Evolutionary conservation across 306 rosid genomes (phyloP).

Genomic region (Geum urbanum): DNA sequence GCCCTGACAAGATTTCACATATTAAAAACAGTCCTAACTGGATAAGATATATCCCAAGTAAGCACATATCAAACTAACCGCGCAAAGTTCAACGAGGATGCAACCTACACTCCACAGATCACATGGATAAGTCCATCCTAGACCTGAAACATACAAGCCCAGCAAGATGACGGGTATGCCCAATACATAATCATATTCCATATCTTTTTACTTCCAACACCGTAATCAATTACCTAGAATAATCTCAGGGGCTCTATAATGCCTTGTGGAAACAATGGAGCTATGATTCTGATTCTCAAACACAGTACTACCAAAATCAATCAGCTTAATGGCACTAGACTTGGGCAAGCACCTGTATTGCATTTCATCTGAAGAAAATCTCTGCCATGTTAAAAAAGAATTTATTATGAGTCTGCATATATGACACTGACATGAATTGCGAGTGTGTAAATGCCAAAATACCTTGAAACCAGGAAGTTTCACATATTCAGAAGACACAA

Average conservation of each 20-base stretch:
- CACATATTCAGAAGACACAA: slow-evolving; percentile 84
- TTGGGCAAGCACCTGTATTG: slow-evolving; percentile 94
- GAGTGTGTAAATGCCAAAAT: slow-evolving; percentile 36
- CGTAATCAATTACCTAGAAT: slow-evolving; percentile 74
- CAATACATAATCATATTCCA: too few relatives aligned
- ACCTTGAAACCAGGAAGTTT: slow-evolving; percentile 88
- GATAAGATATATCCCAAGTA: slow-evolving; percentile 21
- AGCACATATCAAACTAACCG: slow-evolving; percentile 47
- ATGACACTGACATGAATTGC: slow-evolving; percentile 20
- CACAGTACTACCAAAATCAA: slow-evolving; percentile 98
- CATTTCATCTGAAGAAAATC: slow-evolving; percentile 65
- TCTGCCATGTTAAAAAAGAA: slow-evolving; percentile 66
- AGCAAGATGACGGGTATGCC: neutral
- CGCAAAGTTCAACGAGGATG: slow-evolving; percentile 70
- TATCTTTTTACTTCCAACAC: slow-evolving; percentile 25
- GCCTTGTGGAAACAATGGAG: slow-evolving; percentile 96
- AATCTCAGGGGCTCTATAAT: slow-evolving; percentile 98
- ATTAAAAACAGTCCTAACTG: slow-evolving; percentile 24
- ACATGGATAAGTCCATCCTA: slow-evolving; percentile 89
- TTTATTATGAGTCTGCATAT: slow-evolving; percentile 37
- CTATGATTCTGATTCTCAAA: slow-evolving; percentile 81
- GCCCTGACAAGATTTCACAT: slow-evolving; percentile 53
- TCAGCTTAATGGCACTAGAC: slow-evolving; percentile 99
- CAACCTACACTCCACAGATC: slow-evolving; percentile 95
- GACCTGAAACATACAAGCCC: slow-evolving; percentile 46